Evolutionary conservation across 495 filamentous ascomycete genomes (phyloP).

Genomic region (Podospora australis): DNA sequence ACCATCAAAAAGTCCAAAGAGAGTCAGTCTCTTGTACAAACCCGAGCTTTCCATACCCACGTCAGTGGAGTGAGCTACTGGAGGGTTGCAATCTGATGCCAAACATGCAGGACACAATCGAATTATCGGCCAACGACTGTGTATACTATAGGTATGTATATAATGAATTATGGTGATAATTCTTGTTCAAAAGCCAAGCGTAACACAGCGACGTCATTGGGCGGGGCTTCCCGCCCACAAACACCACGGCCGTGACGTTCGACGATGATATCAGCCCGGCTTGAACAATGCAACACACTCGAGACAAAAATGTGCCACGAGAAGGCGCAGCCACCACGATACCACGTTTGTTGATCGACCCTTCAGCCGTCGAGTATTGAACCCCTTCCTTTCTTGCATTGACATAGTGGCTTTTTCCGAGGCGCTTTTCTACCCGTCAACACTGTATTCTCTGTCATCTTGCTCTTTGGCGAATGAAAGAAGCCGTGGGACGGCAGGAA

Average conservation of each 20-base stretch:
- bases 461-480: no score
- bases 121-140: background rate
- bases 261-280: constrained; percentile 4
- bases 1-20: background rate
- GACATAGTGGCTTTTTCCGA: no score
- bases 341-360: no score
- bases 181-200: background rate
- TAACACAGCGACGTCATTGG: constrained; percentile 14
- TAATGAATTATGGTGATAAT: no score
- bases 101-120: background rate
- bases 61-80: no score
- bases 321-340: background rate
- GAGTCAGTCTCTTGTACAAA: no score
- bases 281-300: background rate
- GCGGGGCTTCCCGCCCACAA: constrained; percentile 3
- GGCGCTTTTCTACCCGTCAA: no score
- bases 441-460: no score
- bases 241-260: constrained; percentile 10
- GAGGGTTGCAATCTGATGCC: background rate
- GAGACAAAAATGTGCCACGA: background rate
- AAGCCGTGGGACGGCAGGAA: no score
- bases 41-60: no score
- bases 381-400: no score
- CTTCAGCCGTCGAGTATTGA: no score
- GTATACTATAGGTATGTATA: background rate